Percentiles rank a stretch among this genome's conserved stretches.
Conservation (phyloP, 2,329 filamentous ascomycete species). For the Sporothrix curviconia region DNA sequence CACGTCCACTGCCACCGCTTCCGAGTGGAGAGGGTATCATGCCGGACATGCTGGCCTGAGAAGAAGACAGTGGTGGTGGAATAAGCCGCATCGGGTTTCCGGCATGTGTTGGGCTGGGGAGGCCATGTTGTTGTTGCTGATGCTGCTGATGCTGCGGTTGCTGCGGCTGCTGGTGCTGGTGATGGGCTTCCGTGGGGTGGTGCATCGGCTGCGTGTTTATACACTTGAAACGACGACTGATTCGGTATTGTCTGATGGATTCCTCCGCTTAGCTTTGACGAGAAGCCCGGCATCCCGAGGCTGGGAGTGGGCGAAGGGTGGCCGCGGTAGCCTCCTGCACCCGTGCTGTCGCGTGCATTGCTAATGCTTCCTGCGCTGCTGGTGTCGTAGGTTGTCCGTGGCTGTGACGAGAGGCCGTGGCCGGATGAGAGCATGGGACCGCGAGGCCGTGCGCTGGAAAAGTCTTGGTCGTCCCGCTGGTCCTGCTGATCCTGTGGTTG, state of each 20-base stretch:
- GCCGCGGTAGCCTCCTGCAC: conserved; percentile 5
- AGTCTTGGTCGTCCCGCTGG: conserved; percentile 1
- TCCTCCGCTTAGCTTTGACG: conserved; percentile 3
- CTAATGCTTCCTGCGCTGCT: neutral
- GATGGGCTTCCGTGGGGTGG: conserved; percentile 1
- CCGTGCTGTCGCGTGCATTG: neutral
- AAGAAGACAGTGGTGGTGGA: conserved; percentile 15
- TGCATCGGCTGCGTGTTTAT: conserved; percentile 5
- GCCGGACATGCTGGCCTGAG: conserved; percentile 10
- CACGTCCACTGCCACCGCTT: neutral
- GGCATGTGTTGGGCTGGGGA: conserved; percentile 11
- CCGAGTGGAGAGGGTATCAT: conserved; percentile 5
- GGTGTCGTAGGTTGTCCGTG: neutral
- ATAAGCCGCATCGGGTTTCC: conserved; percentile 11
- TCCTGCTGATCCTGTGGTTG: neutral
- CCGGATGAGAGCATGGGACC: neutral
- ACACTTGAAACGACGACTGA: conserved; percentile 13
- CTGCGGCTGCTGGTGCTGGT: neutral
- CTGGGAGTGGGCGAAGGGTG: conserved; percentile 2
- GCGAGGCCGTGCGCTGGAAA: neutral
- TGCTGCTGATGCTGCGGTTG: conserved; percentile 5
- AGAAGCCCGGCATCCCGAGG: conserved; percentile 5
- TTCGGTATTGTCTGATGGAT: neutral
- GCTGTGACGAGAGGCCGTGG: neutral
- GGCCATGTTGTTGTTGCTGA: conserved; percentile 9